Base-by-base conservation (phyloP, 2,329 filamentous ascomycete genomes). In the Fusarium stilboides region DNA sequence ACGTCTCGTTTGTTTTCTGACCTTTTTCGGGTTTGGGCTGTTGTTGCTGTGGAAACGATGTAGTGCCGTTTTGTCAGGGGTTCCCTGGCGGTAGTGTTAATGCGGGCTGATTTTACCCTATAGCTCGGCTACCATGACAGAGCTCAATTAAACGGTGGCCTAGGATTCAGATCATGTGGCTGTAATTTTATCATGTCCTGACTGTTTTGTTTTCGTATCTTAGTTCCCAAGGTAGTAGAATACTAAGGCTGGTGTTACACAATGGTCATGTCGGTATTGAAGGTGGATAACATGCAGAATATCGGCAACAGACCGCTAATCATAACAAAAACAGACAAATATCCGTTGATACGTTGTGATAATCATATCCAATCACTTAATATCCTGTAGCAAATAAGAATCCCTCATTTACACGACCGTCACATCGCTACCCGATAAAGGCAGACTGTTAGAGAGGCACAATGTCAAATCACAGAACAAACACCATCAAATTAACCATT, bases 1-100 rank as follows among this genome's bases (percentile, higher is more conserved):
- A 74, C 73, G 71, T 74, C 61, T 65, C 34, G 60, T 71, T 71
- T 69, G 68, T 74, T 68, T 71, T 70, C 51, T n/a, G 55, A 34
- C 20, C 24, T 49, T 53, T 69, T 45, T 55, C 45, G 44, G 44
- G 10, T 2, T 3, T 31, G 28, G 28, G 10, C 28, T 4, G 28
- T 31, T 17, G 73, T 75, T 75, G 71, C 73, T 69, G 44, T 74
- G 60, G 71, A 36, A 68, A 75, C 68, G 20, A 8, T 10, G 8
- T 42, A 56, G 57, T 15, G 42, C 52, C 22, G 22, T 46, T 62
- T 63, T 50, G 39, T 42, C 61, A 65, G 55, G 70, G 68, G 59
- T 44, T 26, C 62, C 68, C 43, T 58, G 59, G 47, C 8, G 20
- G 10, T 19, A 39, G 19, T 37, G 14, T 67, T 45, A 28, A 63